phyloP scores from a whole-genome alignment of 345 rosid species.

The Jatropha curcas region DNA sequence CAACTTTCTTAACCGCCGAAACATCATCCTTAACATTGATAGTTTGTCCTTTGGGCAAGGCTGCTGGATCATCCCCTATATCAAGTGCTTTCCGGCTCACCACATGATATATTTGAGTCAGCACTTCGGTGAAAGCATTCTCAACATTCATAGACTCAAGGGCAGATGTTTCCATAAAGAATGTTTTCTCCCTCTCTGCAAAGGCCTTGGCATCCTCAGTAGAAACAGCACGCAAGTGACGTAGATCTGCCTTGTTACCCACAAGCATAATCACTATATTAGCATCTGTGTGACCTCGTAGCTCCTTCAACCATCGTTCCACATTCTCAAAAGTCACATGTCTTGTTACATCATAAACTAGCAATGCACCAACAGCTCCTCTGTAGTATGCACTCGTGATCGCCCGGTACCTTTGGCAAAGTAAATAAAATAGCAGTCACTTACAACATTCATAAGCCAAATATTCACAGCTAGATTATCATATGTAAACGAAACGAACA shows the following conservation, averaged over 20 bases:
- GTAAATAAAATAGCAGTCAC: slow-evolving; percentile 2
- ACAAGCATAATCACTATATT: slow-evolving; percentile 89
- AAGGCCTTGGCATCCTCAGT: slow-evolving; percentile 64
- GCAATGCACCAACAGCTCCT: slow-evolving; percentile 85
- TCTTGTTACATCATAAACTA: slow-evolving; percentile 82
- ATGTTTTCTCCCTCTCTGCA: slow-evolving; percentile 69
- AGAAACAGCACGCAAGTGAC: slow-evolving; percentile 78
- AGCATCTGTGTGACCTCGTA: slow-evolving; percentile 77
- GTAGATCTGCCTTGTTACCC: slow-evolving; percentile 90
- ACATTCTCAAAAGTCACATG: slow-evolving; percentile 85
- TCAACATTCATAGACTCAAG: slow-evolving; percentile 83
- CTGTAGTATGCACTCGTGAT: slow-evolving; percentile 90
- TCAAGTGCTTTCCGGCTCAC: slow-evolving; percentile 87
- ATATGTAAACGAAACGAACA: background rate
- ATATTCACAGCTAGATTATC: background rate
- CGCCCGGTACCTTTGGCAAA: slow-evolving; percentile 64
- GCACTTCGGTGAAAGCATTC: slow-evolving; percentile 78
- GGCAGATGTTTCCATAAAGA: slow-evolving; percentile 90
- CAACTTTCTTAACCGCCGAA: slow-evolving; percentile 73
- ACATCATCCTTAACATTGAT: slow-evolving; percentile 67
- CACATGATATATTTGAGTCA: slow-evolving; percentile 70
- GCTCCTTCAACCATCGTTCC: slow-evolving; percentile 90
- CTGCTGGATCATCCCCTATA: slow-evolving; percentile 74
- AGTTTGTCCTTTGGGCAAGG: slow-evolving; percentile 80
- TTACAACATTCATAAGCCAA: background rate